Percentiles rank a stretch among this genome's conserved stretches.
phyloP scores from a whole-genome alignment of 2,329 filamentous ascomycete species.

The Alternaria sp. region DNA sequence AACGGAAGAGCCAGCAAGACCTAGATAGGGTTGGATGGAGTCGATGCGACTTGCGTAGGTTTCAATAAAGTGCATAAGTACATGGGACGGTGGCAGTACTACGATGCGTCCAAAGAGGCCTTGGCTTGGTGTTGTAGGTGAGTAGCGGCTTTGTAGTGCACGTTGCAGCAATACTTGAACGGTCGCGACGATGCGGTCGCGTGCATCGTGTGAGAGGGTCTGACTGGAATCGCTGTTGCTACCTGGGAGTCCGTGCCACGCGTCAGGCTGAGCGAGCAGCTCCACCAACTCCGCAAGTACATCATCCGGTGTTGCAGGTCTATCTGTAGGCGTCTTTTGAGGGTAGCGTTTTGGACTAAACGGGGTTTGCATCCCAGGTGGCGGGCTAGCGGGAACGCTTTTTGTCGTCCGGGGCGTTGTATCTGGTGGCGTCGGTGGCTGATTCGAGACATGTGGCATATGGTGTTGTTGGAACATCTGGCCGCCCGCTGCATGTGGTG shows the following conservation, averaged over 20 bases:
- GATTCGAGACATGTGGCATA: not conserved
- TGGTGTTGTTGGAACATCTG: slow-evolving; percentile 5
- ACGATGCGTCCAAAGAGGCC: slow-evolving; percentile 16
- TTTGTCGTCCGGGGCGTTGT: slow-evolving; percentile 4
- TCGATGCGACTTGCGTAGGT: slow-evolving; percentile 12
- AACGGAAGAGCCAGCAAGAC: slow-evolving; percentile 10
- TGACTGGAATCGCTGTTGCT: not conserved
- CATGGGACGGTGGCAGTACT: slow-evolving; percentile 11
- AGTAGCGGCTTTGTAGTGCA: slow-evolving; percentile 1
- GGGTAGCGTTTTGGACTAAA: not conserved
- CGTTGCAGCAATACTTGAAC: slow-evolving; percentile 12
- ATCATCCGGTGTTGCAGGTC: not conserved
- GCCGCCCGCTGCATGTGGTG: not conserved
- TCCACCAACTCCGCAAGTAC: slow-evolving; percentile 12
- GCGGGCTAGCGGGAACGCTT: not conserved
- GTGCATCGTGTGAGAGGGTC: slow-evolving; percentile 7
- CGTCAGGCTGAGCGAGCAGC: slow-evolving; percentile 8
- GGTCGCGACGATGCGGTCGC: slow-evolving; percentile 11
- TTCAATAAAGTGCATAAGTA: slow-evolving; percentile 12
- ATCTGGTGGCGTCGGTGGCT: slow-evolving; percentile 8
- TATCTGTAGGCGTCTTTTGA: not conserved
- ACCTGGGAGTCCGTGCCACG: slow-evolving; percentile 4
- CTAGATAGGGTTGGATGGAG: slow-evolving; percentile 13
- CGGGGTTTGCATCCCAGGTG: not conserved
- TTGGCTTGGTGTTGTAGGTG: slow-evolving; percentile 2